Evolutionary conservation across 345 rosid genomes (phyloP).

Genomic region (Citrus hindsii): DNA sequence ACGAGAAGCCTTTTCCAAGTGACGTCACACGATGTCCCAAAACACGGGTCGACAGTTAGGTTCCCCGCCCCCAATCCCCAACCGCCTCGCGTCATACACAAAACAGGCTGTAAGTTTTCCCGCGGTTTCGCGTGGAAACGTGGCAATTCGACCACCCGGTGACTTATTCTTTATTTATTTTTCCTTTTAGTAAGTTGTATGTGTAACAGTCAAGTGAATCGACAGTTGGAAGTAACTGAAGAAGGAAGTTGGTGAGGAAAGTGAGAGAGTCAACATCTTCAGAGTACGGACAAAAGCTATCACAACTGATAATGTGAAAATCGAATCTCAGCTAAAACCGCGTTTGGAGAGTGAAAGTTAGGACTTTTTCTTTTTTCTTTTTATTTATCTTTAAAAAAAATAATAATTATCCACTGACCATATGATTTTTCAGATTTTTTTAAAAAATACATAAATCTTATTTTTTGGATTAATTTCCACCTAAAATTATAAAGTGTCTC

Average conservation of each 20-base stretch:
- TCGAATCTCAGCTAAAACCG: neutral
- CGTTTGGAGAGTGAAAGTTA: neutral
- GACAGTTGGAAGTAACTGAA: constrained; percentile 17
- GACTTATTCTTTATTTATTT: too few relatives aligned
- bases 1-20: neutral
- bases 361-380: too few relatives aligned
- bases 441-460: too few relatives aligned
- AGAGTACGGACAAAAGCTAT: neutral
- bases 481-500: too few relatives aligned
- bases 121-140: constrained; percentile 16
- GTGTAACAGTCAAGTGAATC: neutral
- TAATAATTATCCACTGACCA: fast-evolving
- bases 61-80: neutral
- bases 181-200: fast-evolving
- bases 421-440: fast-evolving
- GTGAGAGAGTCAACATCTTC: constrained; percentile 1
- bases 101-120: neutral
- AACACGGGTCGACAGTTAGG: constrained; percentile 22
- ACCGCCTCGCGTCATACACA: neutral
- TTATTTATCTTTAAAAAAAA: too few relatives aligned
- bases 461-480: too few relatives aligned
- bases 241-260: constrained; percentile 8
- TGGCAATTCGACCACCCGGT: neutral
- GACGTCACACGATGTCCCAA: constrained; percentile 16
- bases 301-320: neutral